Conservation (phyloP, 2,329 filamentous ascomycete species). For the Elsinoe arachidis region DNA sequence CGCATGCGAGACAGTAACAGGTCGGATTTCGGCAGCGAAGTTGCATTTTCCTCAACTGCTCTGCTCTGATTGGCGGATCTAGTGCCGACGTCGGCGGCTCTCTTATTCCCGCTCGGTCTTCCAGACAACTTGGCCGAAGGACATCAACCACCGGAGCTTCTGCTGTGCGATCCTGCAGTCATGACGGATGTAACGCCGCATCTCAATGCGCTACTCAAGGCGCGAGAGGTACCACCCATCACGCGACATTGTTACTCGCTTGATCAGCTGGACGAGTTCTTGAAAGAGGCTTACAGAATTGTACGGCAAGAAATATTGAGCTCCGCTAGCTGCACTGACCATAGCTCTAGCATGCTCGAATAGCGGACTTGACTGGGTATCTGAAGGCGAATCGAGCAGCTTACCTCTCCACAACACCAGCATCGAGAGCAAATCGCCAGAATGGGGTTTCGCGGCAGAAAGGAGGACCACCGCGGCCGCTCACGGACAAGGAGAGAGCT, state of each 20-base stretch:
- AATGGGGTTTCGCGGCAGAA: constrained; percentile 21
- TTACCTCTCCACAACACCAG: constrained; percentile 76
- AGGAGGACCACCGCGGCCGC: constrained; percentile 42
- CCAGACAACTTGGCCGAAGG: constrained; percentile 1
- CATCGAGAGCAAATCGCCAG: constrained; percentile 36
- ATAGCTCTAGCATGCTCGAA: constrained; percentile 64
- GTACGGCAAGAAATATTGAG: constrained; percentile 42
- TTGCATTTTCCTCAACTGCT: not conserved
- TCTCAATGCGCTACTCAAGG: constrained; percentile 60
- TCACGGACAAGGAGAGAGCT: constrained; percentile 76
- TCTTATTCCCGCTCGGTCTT: constrained; percentile 8
- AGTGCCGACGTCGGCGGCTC: not conserved
- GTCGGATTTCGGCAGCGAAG: not conserved
- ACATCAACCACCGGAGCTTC: not conserved
- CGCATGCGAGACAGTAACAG: not conserved
- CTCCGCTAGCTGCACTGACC: constrained; percentile 20
- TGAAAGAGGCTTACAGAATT: constrained; percentile 90
- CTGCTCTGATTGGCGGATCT: not conserved
- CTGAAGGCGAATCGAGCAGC: constrained; percentile 76
- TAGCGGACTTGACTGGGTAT: constrained; percentile 68
- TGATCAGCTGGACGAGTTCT: constrained; percentile 64
- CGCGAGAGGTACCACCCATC: constrained; percentile 45
- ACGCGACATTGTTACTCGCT: constrained; percentile 35
- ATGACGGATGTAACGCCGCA: constrained; percentile 55
- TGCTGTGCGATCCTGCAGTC: not conserved